phyloP scores from a whole-genome alignment of 257 asterid species.

The Echites panduratus region DNA sequence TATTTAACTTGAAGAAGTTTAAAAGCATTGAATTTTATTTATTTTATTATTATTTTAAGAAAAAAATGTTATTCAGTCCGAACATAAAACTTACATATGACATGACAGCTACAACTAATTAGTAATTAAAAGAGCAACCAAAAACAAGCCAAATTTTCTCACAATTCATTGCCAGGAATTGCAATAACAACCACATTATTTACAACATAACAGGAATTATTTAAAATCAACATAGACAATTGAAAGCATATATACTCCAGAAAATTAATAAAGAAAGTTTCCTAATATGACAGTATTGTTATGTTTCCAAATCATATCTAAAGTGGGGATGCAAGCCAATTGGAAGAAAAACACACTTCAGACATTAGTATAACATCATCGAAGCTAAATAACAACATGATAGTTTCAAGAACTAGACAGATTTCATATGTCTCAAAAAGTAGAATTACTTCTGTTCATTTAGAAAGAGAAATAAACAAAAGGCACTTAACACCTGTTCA shows the following conservation, averaged over 20 bases:
- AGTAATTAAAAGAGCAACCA: not conserved
- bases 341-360: not conserved
- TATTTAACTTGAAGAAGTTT: not conserved
- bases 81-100: no score
- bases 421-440: not conserved
- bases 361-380: not conserved
- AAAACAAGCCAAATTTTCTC: not conserved
- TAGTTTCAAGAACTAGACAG: not conserved
- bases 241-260: not conserved
- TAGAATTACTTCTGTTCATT: not conserved
- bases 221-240: not conserved
- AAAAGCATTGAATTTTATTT: not conserved
- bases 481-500: not conserved
- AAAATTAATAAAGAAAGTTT: not conserved
- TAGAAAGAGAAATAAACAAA: not conserved
- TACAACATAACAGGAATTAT: not conserved
- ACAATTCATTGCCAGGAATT: not conserved
- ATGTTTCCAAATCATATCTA: not conserved
- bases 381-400: not conserved
- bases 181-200: not conserved
- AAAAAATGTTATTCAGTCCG: not conserved
- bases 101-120: not conserved
- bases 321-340: not conserved
- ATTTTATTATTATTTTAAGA: no score
- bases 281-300: not conserved